Base-by-base conservation (phyloP, 2,329 filamentous ascomycete species). In the Cercospora zeae-maydis region DNA sequence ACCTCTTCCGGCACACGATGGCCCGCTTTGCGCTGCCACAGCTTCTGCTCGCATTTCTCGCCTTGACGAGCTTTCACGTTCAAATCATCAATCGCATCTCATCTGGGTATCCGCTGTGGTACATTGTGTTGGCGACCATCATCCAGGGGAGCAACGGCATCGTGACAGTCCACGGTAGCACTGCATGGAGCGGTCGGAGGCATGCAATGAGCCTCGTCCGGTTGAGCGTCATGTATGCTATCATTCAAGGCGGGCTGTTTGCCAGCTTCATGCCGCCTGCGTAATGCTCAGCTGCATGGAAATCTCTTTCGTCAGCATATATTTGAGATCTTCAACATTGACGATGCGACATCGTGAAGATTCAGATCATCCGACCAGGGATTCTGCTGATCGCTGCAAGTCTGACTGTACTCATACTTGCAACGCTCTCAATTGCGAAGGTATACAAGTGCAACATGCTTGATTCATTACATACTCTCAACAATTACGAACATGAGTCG, bases 211-310 rank as follows among this genome's bases (percentile, higher is more conserved):
- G 73, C 55, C 74, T 86, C 14, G 81, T 91, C 49, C 79, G 85
- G 57, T 90, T 86, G 69, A 90, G 93, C 82, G 80, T 92, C 59
- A 83, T 93, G 77, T 99, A 99, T 79, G 90, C 86, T 2, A 75
- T 90, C 34, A 84, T 97, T 47, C 95, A 99, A 75, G 92, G 85
- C 0, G 88, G 86, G 7, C 79, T 99, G 45, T 99, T 92, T 80
- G 88, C 92, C 3, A 92, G 87, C 3, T 99, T 99, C 75, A 81
- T 99, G 54, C 95, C 95, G 4, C 95, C 95, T 45, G 95, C 95
- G 8, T 73, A 58, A 67, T 13, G 1, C 10, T 21, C 16, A 52
- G 27, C 7, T 30, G 9, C 11, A 6, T 3, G 24, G 3, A 27
- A 3, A 6, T 27, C 3, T 27, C 24, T 27, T 27, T 27, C 24